A percentile compares a stretch with the other conserved stretches of the same genome.
Conservation (phyloP, 106 monocot species). For the Platanthera zijinensis region DNA sequence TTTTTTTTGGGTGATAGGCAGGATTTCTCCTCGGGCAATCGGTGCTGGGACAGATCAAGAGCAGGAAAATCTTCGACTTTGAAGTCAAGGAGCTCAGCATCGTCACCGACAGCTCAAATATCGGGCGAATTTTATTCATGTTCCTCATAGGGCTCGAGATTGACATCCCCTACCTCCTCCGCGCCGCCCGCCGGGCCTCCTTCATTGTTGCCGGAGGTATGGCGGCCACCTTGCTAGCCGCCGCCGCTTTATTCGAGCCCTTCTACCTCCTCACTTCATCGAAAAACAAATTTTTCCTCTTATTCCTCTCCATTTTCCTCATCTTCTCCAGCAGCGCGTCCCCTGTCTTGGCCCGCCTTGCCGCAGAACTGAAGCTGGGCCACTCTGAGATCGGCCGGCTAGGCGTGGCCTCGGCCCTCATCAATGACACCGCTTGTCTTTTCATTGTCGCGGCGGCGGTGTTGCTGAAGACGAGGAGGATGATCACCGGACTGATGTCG, state of each 20-base stretch:
- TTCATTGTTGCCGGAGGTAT: not conserved
- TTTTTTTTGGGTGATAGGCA: slow-evolving; percentile 15
- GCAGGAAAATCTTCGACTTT: slow-evolving; percentile 12
- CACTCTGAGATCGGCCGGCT: slow-evolving; percentile 30
- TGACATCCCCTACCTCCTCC: slow-evolving; percentile 17
- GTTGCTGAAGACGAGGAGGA: not conserved
- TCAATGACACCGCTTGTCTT: slow-evolving; percentile 19
- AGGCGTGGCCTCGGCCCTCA: slow-evolving; percentile 19
- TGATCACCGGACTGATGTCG: not conserved
- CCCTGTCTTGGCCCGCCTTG: slow-evolving; percentile 26
- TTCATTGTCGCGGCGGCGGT: slow-evolving; percentile 1
- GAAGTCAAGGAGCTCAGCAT: not conserved
- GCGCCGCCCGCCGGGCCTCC: slow-evolving; percentile 10
- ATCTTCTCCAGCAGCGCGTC: slow-evolving; percentile 25
- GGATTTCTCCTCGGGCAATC: slow-evolving; percentile 39
- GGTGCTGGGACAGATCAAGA: slow-evolving; percentile 10
- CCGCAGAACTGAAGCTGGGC: slow-evolving; percentile 28
- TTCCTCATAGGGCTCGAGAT: slow-evolving; percentile 32
- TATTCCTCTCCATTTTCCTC: slow-evolving; percentile 8
- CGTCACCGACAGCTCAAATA: not conserved
- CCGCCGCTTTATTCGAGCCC: not conserved
- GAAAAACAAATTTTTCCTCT: not conserved
- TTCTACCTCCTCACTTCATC: not conserved
- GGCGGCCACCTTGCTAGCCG: not conserved
- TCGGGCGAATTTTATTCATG: slow-evolving; percentile 24